These are phyloP conservation scores for Ambrosia artemisiifolia DNA, from an alignment of 129 eudicot genomes.

Conservation along the genomic window DNA sequence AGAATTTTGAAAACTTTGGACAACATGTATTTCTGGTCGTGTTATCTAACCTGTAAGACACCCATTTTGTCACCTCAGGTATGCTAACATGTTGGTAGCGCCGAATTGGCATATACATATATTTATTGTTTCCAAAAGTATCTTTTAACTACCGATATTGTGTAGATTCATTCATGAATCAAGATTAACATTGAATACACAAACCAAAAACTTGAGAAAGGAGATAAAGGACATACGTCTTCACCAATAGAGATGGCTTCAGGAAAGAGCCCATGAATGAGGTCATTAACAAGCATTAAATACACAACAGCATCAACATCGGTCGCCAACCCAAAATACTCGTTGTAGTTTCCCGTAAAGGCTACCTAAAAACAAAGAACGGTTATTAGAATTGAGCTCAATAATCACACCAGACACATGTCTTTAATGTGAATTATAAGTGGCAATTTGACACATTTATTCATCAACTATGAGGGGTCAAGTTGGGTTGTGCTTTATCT, in stretches of 20 bases:
- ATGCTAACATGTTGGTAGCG: not conserved
- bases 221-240: constrained; percentile 59
- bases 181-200: not conserved
- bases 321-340: constrained; percentile 81
- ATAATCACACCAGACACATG: not conserved
- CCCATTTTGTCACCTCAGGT: not conserved
- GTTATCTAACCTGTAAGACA: not conserved
- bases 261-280: constrained; percentile 90
- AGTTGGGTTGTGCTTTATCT: not conserved
- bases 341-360: constrained; percentile 93
- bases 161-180: not conserved
- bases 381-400: constrained; percentile 10
- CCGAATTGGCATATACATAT: not conserved
- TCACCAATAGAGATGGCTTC: constrained; percentile 84
- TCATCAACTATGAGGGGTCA: not conserved
- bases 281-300: constrained; percentile 93
- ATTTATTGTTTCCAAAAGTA: not conserved
- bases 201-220: not conserved
- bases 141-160: not conserved
- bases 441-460: not conserved
- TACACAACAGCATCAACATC: constrained; percentile 98
- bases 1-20: no score
- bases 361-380: constrained; percentile 43
- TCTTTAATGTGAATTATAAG: not conserved
- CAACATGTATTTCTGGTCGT: not conserved